Evolutionary conservation across 176 grass and related monocot genomes (phyloP).

Genomic region (Zoysia japonica): DNA sequence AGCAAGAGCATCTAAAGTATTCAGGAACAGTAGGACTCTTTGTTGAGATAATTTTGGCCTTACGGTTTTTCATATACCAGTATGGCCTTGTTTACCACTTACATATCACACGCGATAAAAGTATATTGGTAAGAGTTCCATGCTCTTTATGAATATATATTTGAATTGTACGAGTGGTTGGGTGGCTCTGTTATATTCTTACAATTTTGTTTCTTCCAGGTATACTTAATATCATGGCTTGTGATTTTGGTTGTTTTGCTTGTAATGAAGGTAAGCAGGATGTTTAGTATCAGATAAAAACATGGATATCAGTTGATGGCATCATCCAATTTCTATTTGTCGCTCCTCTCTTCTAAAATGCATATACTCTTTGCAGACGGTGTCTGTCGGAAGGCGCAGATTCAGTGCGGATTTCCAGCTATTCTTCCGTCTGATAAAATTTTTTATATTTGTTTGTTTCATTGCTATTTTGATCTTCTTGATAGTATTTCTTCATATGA

Average conservation of each 20-base stretch:
- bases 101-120: slow-evolving; percentile 57
- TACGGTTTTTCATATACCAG: slow-evolving; percentile 90
- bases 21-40: slow-evolving; percentile 64
- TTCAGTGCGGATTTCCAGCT: slow-evolving; percentile 82
- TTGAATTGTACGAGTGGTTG: slow-evolving; percentile 28
- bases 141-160: slow-evolving; percentile 30
- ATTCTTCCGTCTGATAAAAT: slow-evolving; percentile 92
- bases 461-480: slow-evolving; percentile 61
- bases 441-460: slow-evolving; percentile 80
- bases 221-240: slow-evolving; percentile 83
- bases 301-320: slow-evolving; percentile 5
- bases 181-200: slow-evolving; percentile 14
- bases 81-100: slow-evolving; percentile 95
- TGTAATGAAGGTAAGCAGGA: slow-evolving; percentile 72
- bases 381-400: slow-evolving; percentile 78
- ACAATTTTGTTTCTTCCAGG: slow-evolving; percentile 56
- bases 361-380: slow-evolving; percentile 54
- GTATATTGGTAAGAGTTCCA: slow-evolving; percentile 67
- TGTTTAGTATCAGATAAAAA: slow-evolving; percentile 30
- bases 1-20: slow-evolving; percentile 83
- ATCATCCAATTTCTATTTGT: not conserved
- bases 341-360: slow-evolving; percentile 19
- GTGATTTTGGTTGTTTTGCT: slow-evolving; percentile 71
- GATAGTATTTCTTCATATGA: slow-evolving; percentile 76
- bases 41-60: slow-evolving; percentile 73